Conservation (phyloP, 2,329 filamentous ascomycete species). For the Ceratocystis papillata region DNA sequence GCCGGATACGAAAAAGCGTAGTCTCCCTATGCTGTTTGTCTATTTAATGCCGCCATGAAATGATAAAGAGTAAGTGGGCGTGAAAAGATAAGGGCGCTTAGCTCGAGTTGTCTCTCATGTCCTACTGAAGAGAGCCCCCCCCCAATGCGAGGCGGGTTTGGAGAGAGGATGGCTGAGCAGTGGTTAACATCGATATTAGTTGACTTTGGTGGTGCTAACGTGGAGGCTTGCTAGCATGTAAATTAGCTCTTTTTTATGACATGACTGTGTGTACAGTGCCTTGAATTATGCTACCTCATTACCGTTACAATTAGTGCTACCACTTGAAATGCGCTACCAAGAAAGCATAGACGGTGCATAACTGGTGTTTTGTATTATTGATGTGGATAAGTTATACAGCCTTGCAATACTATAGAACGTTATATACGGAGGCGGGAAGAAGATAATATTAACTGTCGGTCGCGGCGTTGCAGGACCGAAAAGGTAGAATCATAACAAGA, state of each 20-base stretch:
- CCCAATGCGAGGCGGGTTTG: neutral
- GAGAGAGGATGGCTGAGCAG: neutral
- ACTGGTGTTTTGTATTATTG: constrained; percentile 1
- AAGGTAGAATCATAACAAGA: neutral
- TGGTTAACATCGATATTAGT: too few relatives aligned
- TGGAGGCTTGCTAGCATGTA: neutral
- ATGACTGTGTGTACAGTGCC: neutral
- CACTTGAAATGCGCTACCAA: neutral
- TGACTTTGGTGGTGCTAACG: neutral
- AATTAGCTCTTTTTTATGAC: neutral
- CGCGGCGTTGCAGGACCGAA: neutral
- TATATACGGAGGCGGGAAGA: neutral
- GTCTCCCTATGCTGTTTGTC: neutral
- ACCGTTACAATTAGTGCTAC: neutral
- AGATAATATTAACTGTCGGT: neutral
- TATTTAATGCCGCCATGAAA: constrained; percentile 5
- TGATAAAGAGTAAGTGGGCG: neutral
- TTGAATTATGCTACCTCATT: neutral
- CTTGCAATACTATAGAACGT: neutral
- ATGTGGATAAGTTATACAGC: neutral
- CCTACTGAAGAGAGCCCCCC: neutral
- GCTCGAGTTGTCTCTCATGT: neutral
- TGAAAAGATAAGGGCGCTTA: neutral
- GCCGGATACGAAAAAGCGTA: neutral
- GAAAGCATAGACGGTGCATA: neutral